Evolutionary conservation across 306 rosid genomes (phyloP).

Genomic region (Lathyrus aphaca): DNA sequence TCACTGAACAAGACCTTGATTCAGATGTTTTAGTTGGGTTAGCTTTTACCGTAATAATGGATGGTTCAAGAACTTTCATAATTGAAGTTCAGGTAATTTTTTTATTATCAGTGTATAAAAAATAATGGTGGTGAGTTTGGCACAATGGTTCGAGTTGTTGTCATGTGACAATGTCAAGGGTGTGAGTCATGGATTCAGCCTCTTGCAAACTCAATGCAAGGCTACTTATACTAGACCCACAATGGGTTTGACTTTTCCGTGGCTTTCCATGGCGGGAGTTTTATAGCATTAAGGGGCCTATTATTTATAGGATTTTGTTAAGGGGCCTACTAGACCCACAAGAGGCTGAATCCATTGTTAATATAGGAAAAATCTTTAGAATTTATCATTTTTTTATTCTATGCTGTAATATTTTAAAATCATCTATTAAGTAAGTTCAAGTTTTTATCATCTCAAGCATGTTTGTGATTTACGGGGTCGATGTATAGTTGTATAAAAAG

Average conservation of each 20-base stretch:
- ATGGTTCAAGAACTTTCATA: slow-evolving; percentile 87
- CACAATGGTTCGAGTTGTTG: slow-evolving; percentile 9
- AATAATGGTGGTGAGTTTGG: neutral
- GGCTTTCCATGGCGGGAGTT: neutral
- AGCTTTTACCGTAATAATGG: slow-evolving; percentile 89
- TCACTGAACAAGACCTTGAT: slow-evolving; percentile 66
- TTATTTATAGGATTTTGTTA: too few species aligned
- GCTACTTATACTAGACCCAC: neutral
- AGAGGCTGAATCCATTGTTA: too few species aligned
- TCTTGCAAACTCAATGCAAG: slow-evolving; percentile 15
- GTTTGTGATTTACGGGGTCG: neutral
- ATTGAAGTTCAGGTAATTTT: slow-evolving; percentile 86
- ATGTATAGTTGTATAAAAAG: slow-evolving; percentile 1
- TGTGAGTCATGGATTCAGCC: slow-evolving; percentile 3
- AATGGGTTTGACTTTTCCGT: neutral
- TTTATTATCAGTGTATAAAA: neutral
- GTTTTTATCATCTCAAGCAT: slow-evolving; percentile 1
- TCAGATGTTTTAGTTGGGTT: slow-evolving; percentile 79
- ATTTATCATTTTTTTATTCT: neutral
- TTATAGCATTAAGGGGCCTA: neutral
- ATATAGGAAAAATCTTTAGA: neutral
- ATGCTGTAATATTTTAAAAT: neutral
- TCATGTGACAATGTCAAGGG: neutral
- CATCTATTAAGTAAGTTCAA: neutral
- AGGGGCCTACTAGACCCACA: too few species aligned